These are phyloP conservation scores for Rhizoclosmatium globosum DNA, from an alignment of 192 early-diverging fungal genomes.

Conservation along the genomic window DNA sequence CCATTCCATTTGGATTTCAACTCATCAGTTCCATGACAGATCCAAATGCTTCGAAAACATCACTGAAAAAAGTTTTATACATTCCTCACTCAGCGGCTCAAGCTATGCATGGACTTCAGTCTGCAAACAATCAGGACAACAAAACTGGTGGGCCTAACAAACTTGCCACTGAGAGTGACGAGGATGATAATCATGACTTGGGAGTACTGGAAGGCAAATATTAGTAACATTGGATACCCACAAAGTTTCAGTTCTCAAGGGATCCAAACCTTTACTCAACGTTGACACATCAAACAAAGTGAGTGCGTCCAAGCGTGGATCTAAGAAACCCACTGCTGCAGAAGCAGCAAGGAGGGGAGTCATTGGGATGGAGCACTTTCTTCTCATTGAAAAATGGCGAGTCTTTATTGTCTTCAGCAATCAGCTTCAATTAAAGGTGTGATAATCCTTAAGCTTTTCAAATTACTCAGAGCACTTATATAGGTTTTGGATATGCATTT, in stretches of 20 bases:
- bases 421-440: conserved; percentile 55
- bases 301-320: neutral
- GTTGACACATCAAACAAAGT: neutral
- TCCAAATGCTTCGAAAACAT: neutral
- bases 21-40: neutral
- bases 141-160: neutral
- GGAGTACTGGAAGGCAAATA: neutral
- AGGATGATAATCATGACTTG: neutral
- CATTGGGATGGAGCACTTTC: conserved; percentile 41
- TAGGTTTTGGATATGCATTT: conserved; percentile 55
- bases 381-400: conserved; percentile 48
- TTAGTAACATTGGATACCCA: conserved; percentile 4
- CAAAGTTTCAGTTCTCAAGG: conserved; percentile 5
- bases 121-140: too few relatives aligned
- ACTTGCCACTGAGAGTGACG: too few relatives aligned
- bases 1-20: conserved; percentile 25
- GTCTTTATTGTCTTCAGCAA: conserved; percentile 53
- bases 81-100: conserved; percentile 20
- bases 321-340: neutral
- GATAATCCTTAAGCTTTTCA: too few relatives aligned
- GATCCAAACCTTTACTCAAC: neutral
- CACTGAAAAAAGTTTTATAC: conserved; percentile 19
- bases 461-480: too few relatives aligned
- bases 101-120: conserved; percentile 24
- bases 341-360: neutral